Evolutionary conservation across 768 basidiomycete species (phyloP).

Genomic region (Jaapia argillacea): DNA sequence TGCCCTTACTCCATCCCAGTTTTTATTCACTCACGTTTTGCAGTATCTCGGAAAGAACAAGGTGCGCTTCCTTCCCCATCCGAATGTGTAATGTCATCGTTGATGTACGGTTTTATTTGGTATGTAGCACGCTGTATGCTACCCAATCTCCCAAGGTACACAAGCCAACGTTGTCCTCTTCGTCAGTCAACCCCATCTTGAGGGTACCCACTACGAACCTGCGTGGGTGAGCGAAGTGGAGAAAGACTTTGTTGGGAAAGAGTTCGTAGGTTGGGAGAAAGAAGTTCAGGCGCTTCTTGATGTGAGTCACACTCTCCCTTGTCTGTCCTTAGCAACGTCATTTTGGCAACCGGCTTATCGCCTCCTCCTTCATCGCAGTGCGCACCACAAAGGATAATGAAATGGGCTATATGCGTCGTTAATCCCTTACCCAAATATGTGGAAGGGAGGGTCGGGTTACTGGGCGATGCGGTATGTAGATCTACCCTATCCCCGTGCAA

Average conservation of each 20-base stretch:
- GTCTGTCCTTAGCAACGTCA: not conserved
- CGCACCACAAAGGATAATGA: slow-evolving; percentile 13
- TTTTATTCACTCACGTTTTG: slow-evolving; percentile 2
- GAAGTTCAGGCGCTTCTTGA: slow-evolving; percentile 16
- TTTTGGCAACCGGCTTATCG: not conserved
- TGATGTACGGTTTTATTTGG: not conserved
- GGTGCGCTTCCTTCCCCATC: slow-evolving; percentile 16
- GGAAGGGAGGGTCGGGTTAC: slow-evolving; percentile 14
- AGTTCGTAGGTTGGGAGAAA: slow-evolving; percentile 20
- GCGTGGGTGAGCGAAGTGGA: slow-evolving; percentile 17
- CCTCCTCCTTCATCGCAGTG: too few relatives aligned
- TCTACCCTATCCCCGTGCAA: too few relatives aligned
- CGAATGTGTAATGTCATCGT: too few relatives aligned
- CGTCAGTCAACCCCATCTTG: slow-evolving; percentile 24
- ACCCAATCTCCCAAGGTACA: slow-evolving; percentile 32
- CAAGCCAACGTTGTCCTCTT: slow-evolving; percentile 37
- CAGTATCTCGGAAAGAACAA: slow-evolving; percentile 41
- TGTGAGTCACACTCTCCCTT: slow-evolving; percentile 6
- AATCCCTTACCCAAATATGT: slow-evolving; percentile 17
- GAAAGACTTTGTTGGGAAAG: slow-evolving; percentile 14
- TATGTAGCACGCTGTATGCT: slow-evolving; percentile 35
- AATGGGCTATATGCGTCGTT: slow-evolving; percentile 21
- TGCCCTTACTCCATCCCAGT: not conserved
- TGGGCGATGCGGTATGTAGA: slow-evolving; percentile 21
- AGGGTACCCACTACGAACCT: slow-evolving; percentile 15